Evolutionary conservation across 345 rosid species (phyloP).

Genomic region (Salix arbutifolia): DNA sequence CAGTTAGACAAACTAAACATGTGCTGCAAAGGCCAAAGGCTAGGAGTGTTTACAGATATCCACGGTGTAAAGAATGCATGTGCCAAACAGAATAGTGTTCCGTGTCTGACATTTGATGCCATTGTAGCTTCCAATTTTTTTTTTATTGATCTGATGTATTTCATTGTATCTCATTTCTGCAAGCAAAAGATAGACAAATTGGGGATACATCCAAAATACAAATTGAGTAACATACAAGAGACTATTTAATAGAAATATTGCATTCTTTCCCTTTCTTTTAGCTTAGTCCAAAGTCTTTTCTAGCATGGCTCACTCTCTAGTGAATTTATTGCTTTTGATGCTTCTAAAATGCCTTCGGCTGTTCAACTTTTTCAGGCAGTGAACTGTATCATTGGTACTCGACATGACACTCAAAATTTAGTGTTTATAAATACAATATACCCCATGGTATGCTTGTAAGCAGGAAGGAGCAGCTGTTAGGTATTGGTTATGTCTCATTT

Average conservation of each 20-base stretch:
- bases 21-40: conserved; percentile 68
- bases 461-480: background rate
- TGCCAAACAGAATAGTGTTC: conserved; percentile 24
- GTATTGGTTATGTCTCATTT: background rate
- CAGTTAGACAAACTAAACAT: conserved; percentile 88
- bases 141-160: background rate
- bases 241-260: background rate
- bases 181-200: background rate
- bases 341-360: no score
- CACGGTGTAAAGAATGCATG: conserved; percentile 88
- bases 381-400: no score
- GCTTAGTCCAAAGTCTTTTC: background rate
- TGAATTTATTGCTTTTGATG: no score
- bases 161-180: background rate
- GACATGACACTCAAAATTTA: no score
- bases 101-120: background rate
- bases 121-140: background rate
- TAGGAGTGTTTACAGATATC: conserved; percentile 85
- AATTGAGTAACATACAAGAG: background rate
- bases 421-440: no score
- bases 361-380: no score
- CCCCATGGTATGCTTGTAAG: no score
- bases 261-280: background rate
- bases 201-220: background rate
- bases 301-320: no score